A percentile compares a stretch with the other conserved stretches of the same genome.
Evolutionary conservation across 2,329 filamentous ascomycete genomes (phyloP).

Genomic region (Coleophoma crateriformis): DNA sequence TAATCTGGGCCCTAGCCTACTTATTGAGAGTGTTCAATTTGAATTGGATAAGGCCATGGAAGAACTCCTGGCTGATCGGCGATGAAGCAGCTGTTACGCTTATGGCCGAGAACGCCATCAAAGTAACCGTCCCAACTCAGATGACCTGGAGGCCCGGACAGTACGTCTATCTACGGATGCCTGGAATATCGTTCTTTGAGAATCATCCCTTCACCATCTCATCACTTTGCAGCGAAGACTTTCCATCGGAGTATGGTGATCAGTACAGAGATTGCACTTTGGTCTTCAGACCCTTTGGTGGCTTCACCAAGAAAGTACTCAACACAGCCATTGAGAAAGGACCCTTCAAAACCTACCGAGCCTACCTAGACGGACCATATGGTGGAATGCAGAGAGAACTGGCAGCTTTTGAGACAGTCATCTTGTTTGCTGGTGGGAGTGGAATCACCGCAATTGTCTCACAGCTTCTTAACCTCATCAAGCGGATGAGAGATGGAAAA

Average conservation of each 20-base stretch:
- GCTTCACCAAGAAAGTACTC: slow-evolving; percentile 83
- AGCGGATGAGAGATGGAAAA: slow-evolving; percentile 91
- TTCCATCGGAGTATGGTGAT: slow-evolving; percentile 86
- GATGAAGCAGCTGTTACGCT: slow-evolving; percentile 88
- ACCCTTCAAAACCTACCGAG: slow-evolving; percentile 85
- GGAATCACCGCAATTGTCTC: slow-evolving; percentile 92
- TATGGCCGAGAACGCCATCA: slow-evolving; percentile 90
- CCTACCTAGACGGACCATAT: slow-evolving; percentile 90
- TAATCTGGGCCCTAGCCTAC: slow-evolving; percentile 74
- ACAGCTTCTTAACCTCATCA: slow-evolving; percentile 88
- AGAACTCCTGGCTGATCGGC: slow-evolving; percentile 76
- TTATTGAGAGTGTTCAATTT: slow-evolving; percentile 72
- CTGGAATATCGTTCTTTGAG: slow-evolving; percentile 81
- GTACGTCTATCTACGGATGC: slow-evolving; percentile 92
- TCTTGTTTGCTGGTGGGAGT: slow-evolving; percentile 89
- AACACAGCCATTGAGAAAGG: slow-evolving; percentile 78
- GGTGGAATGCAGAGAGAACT: slow-evolving; percentile 89
- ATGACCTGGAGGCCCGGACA: slow-evolving; percentile 92
- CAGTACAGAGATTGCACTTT: slow-evolving; percentile 83
- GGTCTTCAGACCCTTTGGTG: slow-evolving; percentile 86
- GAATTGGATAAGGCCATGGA: slow-evolving; percentile 82
- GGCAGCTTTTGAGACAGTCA: slow-evolving; percentile 87
- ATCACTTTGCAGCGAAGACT: slow-evolving; percentile 87
- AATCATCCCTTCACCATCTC: slow-evolving; percentile 96
- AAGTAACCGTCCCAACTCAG: slow-evolving; percentile 89